Conservation (phyloP, 345 rosid species). For the Erucastrum elatum region DNA sequence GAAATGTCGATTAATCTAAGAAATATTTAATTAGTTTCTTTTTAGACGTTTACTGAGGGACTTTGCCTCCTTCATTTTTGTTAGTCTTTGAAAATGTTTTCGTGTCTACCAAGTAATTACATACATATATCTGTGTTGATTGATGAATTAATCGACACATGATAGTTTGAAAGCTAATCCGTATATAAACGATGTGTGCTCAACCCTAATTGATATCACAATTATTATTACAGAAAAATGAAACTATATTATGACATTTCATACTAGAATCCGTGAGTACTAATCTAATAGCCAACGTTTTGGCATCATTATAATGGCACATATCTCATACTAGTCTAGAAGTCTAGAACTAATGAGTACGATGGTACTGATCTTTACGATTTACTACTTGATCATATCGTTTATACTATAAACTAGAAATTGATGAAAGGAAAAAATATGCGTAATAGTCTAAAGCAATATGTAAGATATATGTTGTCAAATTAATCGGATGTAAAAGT, state of each 20-base stretch:
- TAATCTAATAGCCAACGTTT: neutral
- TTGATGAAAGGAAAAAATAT: neutral
- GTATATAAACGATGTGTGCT: slow-evolving; percentile 1
- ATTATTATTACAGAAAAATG: neutral
- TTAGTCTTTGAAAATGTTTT: neutral
- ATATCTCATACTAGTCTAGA: neutral
- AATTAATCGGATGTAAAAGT: slow-evolving; percentile 26
- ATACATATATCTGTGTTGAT: neutral
- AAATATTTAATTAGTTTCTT: slow-evolving; percentile 7
- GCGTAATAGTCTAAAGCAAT: slow-evolving; percentile 2
- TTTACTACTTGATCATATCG: neutral
- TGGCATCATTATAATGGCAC: neutral
- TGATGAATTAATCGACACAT: neutral
- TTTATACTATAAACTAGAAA: neutral
- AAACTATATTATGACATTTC: neutral
- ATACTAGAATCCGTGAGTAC: neutral
- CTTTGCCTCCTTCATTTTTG: neutral
- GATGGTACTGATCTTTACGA: neutral
- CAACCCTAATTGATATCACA: neutral
- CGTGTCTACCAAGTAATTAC: slow-evolving; percentile 24
- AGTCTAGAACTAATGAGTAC: neutral
- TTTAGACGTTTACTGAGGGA: slow-evolving; percentile 17
- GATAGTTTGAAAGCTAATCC: neutral
- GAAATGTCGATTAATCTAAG: neutral
- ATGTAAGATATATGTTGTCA: slow-evolving; percentile 20